phyloP scores from a whole-genome alignment of 2,329 filamentous ascomycete species.

The Sporothrix sp. region DNA sequence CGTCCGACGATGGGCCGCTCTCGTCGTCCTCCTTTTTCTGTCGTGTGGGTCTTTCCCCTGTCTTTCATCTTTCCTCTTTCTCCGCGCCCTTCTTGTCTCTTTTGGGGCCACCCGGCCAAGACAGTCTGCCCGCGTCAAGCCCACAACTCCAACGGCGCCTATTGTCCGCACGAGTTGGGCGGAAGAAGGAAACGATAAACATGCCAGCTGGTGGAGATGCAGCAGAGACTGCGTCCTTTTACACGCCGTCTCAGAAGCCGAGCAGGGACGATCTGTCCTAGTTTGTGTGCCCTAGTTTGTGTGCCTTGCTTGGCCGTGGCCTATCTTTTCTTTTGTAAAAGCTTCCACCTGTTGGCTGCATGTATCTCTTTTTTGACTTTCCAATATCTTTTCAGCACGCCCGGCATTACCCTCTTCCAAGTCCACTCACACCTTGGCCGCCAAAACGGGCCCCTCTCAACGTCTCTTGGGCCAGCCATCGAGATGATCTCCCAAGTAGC shows the following conservation, averaged over 20 bases:
- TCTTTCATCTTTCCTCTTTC: background rate
- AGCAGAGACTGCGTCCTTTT: no score
- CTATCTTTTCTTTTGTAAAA: no score
- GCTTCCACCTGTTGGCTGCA: no score
- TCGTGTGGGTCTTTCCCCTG: background rate
- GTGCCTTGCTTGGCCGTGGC: no score
- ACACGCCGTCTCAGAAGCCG: no score
- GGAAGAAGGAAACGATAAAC: no score
- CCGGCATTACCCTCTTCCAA: background rate
- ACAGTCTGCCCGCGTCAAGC: no score
- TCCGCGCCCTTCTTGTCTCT: background rate
- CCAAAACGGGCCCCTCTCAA: slow-evolving; percentile 7
- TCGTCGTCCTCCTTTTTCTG: background rate
- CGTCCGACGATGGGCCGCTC: background rate
- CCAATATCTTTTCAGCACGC: background rate
- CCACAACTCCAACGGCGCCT: no score
- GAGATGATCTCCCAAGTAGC: slow-evolving; percentile 7
- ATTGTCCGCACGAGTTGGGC: no score
- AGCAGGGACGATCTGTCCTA: no score
- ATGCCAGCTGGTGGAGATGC: no score
- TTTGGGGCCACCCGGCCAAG: background rate
- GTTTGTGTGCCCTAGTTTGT: no score
- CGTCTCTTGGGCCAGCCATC: slow-evolving; percentile 1
- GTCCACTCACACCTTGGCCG: slow-evolving; percentile 3
- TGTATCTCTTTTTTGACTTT: background rate